These are phyloP conservation scores for Colletotrichum limetticola DNA, from an alignment of 2,329 filamentous ascomycete genomes.

Conservation along the genomic window DNA sequence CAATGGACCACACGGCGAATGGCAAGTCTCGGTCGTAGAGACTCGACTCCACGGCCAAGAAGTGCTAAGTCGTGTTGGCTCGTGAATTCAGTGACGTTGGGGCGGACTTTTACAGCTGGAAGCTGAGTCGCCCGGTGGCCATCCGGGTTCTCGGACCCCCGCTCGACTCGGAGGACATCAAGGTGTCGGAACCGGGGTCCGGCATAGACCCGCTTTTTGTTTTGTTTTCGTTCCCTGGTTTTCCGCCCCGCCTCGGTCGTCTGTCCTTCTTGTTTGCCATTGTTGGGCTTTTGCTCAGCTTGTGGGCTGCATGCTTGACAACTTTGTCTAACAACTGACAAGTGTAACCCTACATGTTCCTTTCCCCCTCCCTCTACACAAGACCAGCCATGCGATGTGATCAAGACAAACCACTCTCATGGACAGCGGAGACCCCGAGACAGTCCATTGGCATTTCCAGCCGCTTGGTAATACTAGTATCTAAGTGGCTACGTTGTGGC, in stretches of 20 bases:
- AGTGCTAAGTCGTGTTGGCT: constrained; percentile 26
- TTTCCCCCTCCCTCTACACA: background rate
- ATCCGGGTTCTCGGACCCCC: constrained; percentile 32
- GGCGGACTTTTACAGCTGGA: constrained; percentile 1
- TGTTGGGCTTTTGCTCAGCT: constrained; percentile 1
- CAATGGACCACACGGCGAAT: background rate
- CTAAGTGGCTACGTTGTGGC: background rate
- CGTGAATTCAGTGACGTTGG: constrained; percentile 11
- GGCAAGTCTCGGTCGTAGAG: background rate
- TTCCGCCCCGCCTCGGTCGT: background rate
- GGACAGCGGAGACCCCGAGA: background rate
- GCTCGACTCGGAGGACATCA: constrained; percentile 20
- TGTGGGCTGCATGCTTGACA: background rate
- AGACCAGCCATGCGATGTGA: too few relatives aligned
- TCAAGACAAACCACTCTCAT: background rate
- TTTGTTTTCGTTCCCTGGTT: constrained; percentile 3
- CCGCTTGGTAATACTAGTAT: background rate
- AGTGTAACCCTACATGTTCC: background rate
- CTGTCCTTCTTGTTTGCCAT: background rate
- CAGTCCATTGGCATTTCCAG: background rate
- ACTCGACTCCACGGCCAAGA: constrained; percentile 31
- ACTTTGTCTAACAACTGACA: background rate
- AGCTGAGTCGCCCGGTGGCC: constrained; percentile 19
- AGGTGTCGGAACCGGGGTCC: constrained; percentile 28
- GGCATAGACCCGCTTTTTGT: constrained; percentile 18